Percentiles rank a stretch among this genome's conserved stretches.
Evolutionary conservation across 257 asterid genomes (phyloP).

Genomic region (Rauvolfia tetraphylla): DNA sequence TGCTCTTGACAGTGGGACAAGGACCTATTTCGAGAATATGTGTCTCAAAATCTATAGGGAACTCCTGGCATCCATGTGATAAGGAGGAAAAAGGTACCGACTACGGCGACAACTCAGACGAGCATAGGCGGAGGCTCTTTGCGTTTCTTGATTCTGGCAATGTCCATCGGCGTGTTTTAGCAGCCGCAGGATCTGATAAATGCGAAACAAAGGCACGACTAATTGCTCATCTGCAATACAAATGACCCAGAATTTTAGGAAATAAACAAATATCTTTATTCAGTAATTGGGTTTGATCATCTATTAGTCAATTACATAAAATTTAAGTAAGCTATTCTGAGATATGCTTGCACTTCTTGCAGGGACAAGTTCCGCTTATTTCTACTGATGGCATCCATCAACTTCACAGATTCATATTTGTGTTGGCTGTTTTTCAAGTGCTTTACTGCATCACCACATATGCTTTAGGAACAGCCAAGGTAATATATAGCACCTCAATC

Average conservation of each 20-base stretch:
- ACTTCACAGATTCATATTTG: slow-evolving; percentile 72
- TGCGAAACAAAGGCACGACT: slow-evolving; percentile 43
- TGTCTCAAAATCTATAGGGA: slow-evolving; percentile 40
- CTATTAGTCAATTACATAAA: background rate
- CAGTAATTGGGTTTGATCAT: background rate
- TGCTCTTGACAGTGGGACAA: slow-evolving; percentile 53
- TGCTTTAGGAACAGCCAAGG: slow-evolving; percentile 63
- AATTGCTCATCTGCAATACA: background rate
- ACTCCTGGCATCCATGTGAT: slow-evolving; percentile 79
- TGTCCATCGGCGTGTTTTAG: slow-evolving; percentile 36
- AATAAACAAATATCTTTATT: background rate
- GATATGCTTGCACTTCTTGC: slow-evolving; percentile 15
- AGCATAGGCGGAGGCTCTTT: slow-evolving; percentile 25
- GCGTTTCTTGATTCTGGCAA: slow-evolving; percentile 16
- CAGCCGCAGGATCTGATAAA: slow-evolving; percentile 41
- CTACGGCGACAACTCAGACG: slow-evolving; percentile 5
- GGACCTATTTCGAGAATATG: slow-evolving; percentile 45
- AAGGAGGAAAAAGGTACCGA: slow-evolving; percentile 29
- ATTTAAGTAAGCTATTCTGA: background rate
- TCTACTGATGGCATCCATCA: slow-evolving; percentile 74
- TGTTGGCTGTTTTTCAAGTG: slow-evolving; percentile 51
- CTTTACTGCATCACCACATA: slow-evolving; percentile 49
- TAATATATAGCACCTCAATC: slow-evolving; percentile 9
- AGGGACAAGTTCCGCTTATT: slow-evolving; percentile 61
- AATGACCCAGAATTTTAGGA: background rate